Conservation (phyloP, 2,329 filamentous ascomycete species). For the Aspergillus aculeatus region DNA sequence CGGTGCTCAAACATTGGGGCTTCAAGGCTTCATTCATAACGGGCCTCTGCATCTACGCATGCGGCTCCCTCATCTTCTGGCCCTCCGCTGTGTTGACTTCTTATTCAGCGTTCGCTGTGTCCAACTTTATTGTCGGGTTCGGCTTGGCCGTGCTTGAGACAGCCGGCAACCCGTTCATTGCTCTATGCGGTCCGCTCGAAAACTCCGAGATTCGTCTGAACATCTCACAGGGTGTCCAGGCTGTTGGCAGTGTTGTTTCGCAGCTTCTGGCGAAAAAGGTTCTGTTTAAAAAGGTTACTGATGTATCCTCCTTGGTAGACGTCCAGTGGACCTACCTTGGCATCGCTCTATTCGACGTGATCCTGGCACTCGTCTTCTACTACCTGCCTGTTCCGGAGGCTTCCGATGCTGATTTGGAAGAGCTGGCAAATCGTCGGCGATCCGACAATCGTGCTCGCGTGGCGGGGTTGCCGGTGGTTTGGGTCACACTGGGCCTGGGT, state of each 20-base stretch:
- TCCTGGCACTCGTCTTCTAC: constrained; percentile 59
- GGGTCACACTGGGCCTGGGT: constrained; percentile 56
- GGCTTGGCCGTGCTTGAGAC: constrained; percentile 62
- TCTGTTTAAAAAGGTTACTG: constrained; percentile 52
- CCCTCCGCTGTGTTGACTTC: constrained; percentile 63
- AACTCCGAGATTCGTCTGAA: constrained; percentile 62
- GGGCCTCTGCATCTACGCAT: constrained; percentile 62
- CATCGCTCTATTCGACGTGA: constrained; percentile 60
- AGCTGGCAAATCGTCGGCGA: constrained; percentile 52
- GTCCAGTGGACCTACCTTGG: constrained; percentile 66
- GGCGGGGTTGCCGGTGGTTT: constrained; percentile 51
- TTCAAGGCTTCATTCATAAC: constrained; percentile 64
- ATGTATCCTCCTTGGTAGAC: constrained; percentile 55
- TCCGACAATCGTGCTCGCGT: constrained; percentile 50
- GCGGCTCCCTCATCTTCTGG: constrained; percentile 63
- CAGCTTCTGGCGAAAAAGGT: constrained; percentile 60
- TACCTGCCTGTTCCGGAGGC: constrained; percentile 64
- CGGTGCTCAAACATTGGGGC: constrained; percentile 58
- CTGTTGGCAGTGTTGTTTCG: constrained; percentile 59
- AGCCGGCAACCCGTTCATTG: constrained; percentile 62
- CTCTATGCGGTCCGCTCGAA: constrained; percentile 60
- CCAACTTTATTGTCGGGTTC: constrained; percentile 62
- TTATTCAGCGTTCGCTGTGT: constrained; percentile 59
- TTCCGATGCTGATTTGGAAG: constrained; percentile 59
- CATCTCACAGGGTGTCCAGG: constrained; percentile 61